Percentiles rank a stretch among this genome's conserved stretches.
phyloP scores from a whole-genome alignment of 1,139 yeast species.

The Sugiyamaella xylanicola region DNA sequence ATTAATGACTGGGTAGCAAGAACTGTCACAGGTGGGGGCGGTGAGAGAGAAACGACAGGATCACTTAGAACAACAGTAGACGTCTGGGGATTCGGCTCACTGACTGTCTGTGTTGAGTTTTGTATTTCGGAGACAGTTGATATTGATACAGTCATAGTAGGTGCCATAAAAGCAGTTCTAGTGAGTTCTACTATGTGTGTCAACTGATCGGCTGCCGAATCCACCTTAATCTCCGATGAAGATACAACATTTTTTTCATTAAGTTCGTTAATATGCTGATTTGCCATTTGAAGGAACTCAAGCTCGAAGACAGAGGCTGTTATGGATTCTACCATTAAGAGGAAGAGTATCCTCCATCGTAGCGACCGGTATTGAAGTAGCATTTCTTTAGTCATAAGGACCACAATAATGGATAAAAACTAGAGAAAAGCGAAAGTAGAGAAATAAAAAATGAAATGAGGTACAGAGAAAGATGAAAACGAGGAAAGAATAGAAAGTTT shows the following conservation, averaged over 20 bases:
- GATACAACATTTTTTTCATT: background rate
- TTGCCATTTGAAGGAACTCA: conserved; percentile 16
- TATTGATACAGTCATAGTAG: background rate
- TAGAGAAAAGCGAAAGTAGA: background rate
- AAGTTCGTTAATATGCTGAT: background rate
- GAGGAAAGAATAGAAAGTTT: background rate
- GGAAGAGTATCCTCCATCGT: background rate
- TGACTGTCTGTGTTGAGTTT: background rate
- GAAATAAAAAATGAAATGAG: background rate
- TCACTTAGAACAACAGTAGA: background rate
- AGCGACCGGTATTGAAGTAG: background rate
- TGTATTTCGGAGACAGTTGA: background rate
- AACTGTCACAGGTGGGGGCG: background rate
- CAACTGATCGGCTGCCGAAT: background rate
- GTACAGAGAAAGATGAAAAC: background rate
- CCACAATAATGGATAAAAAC: background rate
- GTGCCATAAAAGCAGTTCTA: conserved; percentile 7
- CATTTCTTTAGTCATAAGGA: background rate
- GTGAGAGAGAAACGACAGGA: background rate
- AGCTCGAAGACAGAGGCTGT: conserved; percentile 16
- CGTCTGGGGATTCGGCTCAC: background rate
- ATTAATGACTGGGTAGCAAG: background rate
- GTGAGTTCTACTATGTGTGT: conserved; percentile 5
- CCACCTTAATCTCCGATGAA: background rate
- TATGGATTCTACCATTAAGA: background rate